phyloP scores from a whole-genome alignment of 192 early-diverging fungal genomes.

The Backusella morwellensis region DNA sequence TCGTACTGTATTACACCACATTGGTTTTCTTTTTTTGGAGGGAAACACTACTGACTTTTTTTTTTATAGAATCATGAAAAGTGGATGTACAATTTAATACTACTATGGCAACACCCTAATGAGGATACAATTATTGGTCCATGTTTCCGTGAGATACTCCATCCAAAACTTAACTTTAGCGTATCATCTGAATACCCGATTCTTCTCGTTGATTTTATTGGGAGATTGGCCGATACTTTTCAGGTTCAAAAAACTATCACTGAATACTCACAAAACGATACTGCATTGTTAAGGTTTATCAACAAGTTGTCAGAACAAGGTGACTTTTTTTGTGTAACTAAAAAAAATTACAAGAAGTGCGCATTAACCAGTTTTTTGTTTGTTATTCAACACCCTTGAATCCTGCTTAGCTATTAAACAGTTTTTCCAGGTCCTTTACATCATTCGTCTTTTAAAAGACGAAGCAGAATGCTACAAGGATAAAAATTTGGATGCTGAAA shows the following conservation, averaged over 20 bases:
- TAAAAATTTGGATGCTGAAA: background rate
- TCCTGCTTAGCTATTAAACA: background rate
- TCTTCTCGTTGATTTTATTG: slow-evolving; percentile 8
- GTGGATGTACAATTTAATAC: slow-evolving; percentile 16
- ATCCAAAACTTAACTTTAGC: background rate
- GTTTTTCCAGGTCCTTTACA: slow-evolving; percentile 3
- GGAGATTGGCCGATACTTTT: background rate
- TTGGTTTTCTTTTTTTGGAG: background rate
- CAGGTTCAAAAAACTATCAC: background rate
- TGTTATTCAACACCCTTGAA: background rate
- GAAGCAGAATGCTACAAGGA: background rate
- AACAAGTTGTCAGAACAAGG: background rate
- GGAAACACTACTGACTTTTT: background rate
- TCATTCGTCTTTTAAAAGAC: background rate
- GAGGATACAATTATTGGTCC: background rate
- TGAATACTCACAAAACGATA: background rate
- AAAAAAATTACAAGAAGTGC: background rate
- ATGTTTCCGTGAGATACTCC: background rate
- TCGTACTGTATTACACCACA: background rate
- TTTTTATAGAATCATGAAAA: background rate
- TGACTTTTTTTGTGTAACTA: background rate
- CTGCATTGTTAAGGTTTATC: background rate
- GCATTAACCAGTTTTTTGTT: background rate
- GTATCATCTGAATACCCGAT: background rate
- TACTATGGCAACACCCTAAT: background rate